phyloP scores from a whole-genome alignment of 2,329 filamentous ascomycete species.

The Ceratocystis colombiana region DNA sequence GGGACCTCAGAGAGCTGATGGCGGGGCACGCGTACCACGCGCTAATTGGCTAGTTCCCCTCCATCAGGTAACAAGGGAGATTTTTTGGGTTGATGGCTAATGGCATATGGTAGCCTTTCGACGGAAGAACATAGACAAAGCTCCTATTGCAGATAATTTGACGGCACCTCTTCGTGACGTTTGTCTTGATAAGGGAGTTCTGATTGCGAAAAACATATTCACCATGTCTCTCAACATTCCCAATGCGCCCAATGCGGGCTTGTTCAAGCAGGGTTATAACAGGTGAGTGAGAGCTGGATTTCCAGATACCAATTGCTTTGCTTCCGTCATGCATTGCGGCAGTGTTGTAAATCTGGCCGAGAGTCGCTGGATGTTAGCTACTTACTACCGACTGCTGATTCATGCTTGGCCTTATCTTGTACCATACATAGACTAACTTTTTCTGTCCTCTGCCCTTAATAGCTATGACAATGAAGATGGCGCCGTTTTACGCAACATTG shows the following conservation, averaged over 20 bases:
- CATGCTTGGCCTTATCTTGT: conserved; percentile 9
- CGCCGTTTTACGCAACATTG: conserved; percentile 95
- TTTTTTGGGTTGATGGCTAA: conserved; percentile 21
- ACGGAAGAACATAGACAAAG: conserved; percentile 16
- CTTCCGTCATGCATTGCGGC: background rate
- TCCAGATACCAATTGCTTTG: conserved; percentile 1
- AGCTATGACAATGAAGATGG: conserved; percentile 99
- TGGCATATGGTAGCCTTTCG: conserved; percentile 25
- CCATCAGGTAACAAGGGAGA: conserved; percentile 22
- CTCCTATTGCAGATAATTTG: conserved; percentile 22
- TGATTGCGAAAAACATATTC: conserved; percentile 15
- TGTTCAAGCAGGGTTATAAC: conserved; percentile 95
- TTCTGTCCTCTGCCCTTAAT: conserved; percentile 22
- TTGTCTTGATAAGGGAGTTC: conserved; percentile 20
- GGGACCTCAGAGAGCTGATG: conserved; percentile 23
- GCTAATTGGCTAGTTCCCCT: conserved; percentile 25
- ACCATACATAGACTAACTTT: conserved; percentile 17
- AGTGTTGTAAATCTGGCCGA: conserved; percentile 17
- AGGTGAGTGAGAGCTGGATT: conserved; percentile 61
- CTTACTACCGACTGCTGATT: conserved; percentile 15
- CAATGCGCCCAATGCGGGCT: conserved; percentile 78
- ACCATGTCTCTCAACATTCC: conserved; percentile 93
- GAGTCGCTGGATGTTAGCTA: too few relatives aligned
- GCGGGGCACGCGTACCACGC: conserved; percentile 25
- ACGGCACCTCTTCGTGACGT: conserved; percentile 22